Percentiles rank a stretch among this genome's conserved stretches.
Conservation (phyloP, 2,329 filamentous ascomycete species). For the Colletotrichum acutatum region DNA sequence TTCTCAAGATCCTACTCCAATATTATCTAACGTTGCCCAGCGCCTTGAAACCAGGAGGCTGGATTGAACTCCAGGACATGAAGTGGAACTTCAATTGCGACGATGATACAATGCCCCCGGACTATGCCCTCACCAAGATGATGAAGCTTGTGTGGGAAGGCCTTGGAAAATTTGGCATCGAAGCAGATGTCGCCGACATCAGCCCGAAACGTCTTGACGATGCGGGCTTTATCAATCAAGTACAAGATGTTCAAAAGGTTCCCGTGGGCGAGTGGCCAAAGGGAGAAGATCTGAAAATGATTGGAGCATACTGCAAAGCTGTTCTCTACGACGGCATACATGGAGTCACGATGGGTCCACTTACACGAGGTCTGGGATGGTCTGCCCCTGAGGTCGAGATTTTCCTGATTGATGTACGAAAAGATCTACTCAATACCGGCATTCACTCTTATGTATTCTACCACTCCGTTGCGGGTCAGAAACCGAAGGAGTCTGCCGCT, state of each 20-base stretch:
- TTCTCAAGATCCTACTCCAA: not conserved
- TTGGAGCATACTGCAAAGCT: not conserved
- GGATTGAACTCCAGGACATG: constrained; percentile 56
- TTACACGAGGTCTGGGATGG: constrained; percentile 48
- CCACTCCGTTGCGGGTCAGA: constrained; percentile 8
- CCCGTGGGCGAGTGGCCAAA: constrained; percentile 64
- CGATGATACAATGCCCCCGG: constrained; percentile 48
- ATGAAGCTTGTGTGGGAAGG: constrained; percentile 60
- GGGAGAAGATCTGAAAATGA: constrained; percentile 57
- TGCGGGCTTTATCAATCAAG: constrained; percentile 60
- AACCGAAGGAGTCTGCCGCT: not conserved
- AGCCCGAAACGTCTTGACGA: constrained; percentile 58
- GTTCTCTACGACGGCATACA: constrained; percentile 45
- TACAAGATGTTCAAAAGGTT: constrained; percentile 52
- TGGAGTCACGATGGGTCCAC: constrained; percentile 47
- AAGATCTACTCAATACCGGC: constrained; percentile 41
- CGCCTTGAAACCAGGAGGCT: constrained; percentile 55
- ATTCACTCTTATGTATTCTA: constrained; percentile 46
- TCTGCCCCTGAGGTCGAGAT: constrained; percentile 45
- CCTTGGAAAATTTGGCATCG: constrained; percentile 60
- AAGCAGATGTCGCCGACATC: constrained; percentile 59
- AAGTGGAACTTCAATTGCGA: constrained; percentile 51
- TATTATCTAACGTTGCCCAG: constrained; percentile 9
- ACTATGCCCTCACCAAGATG: constrained; percentile 41
- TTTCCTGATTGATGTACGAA: constrained; percentile 47